Conservation (phyloP, 208 protist genomes). For the Naegleria fowleri region DNA sequence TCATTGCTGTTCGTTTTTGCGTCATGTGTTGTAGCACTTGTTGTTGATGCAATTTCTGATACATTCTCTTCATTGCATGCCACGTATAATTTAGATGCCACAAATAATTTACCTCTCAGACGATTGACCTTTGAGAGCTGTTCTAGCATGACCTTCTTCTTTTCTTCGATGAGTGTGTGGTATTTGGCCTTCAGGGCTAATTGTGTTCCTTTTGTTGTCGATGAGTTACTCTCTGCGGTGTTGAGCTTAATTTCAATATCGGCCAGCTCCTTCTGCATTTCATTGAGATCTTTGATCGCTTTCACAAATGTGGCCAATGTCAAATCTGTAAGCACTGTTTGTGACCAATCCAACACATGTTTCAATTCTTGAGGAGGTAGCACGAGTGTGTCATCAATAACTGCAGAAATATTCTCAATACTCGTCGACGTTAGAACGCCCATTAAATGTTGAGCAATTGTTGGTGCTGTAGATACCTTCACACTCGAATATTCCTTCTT, state of each 20-base stretch:
- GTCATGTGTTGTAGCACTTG: background rate
- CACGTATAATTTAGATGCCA: background rate
- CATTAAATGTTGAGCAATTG: background rate
- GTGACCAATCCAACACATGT: background rate
- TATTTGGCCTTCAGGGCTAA: background rate
- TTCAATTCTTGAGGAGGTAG: background rate
- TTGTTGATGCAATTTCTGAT: no score
- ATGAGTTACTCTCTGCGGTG: background rate
- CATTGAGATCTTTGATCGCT: background rate
- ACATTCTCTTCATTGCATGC: no score
- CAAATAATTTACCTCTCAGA: background rate
- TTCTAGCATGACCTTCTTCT: background rate
- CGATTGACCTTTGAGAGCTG: background rate
- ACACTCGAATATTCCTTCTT: background rate
- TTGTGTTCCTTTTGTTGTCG: background rate
- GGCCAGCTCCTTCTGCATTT: background rate
- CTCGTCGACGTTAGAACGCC: background rate
- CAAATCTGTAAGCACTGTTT: background rate
- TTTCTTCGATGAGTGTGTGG: background rate
- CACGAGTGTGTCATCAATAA: background rate
- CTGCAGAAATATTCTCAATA: background rate
- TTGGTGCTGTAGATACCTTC: background rate
- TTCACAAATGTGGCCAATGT: background rate
- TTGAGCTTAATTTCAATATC: background rate
- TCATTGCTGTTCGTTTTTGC: background rate